Percentiles rank a stretch among this genome's conserved stretches.
Evolutionary conservation across 169 alveolate genomes (phyloP).

Genomic region (Blepharisma undulans): DNA sequence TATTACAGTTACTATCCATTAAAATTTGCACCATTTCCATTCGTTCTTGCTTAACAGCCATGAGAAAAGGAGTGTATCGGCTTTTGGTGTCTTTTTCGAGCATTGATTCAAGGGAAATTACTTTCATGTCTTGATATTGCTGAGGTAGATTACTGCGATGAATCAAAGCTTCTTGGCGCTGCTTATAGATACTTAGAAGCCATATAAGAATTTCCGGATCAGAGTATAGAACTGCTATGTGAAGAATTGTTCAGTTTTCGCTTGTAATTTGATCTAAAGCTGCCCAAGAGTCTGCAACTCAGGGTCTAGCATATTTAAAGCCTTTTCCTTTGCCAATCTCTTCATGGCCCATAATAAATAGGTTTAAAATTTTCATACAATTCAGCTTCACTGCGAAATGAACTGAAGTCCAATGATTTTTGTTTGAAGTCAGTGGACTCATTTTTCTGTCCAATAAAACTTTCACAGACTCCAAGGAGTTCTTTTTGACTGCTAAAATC

Average conservation of each 20-base stretch:
- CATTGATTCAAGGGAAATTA: neutral
- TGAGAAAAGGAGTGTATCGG: neutral
- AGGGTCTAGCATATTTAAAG: neutral
- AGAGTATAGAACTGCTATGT: neutral
- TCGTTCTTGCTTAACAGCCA: neutral
- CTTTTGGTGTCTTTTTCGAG: neutral
- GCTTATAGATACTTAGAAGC: neutral
- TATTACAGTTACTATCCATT: neutral
- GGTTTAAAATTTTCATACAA: neutral
- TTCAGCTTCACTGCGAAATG: neutral
- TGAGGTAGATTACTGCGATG: neutral
- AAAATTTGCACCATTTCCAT: neutral
- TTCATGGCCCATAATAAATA: neutral
- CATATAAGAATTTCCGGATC: neutral
- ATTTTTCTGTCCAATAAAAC: neutral
- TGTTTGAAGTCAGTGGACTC: neutral
- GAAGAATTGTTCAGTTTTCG: neutral
- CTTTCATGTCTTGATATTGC: neutral
- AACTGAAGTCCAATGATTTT: neutral
- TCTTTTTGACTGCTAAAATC: slow-evolving; percentile 1
- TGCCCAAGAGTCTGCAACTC: neutral
- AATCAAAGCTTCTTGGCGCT: neutral
- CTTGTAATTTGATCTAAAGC: neutral
- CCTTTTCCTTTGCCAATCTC: neutral
- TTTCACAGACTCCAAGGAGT: neutral